Base-by-base conservation (phyloP, 768 basidiomycete genomes). In the Suillus ampliporus region DNA sequence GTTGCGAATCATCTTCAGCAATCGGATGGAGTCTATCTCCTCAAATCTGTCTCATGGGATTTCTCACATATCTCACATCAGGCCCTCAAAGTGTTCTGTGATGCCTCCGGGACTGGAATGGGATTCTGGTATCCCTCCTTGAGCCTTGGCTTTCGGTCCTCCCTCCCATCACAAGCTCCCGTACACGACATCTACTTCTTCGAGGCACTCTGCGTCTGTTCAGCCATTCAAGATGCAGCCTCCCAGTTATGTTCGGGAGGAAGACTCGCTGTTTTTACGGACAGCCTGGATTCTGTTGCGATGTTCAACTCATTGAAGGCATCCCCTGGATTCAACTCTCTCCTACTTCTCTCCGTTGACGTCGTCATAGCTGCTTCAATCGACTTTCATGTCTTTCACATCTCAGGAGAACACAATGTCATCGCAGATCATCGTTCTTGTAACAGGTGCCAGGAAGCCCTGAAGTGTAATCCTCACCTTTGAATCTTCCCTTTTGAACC, bases 261-360 rank as follows among this genome's bases (percentile, higher is more conserved):
- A n/a, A n/a, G n/a, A n/a, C n/a, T n/a, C 17, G 57, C 61, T 8
- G 65, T 73, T 17, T 71, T 57, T 62, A 73, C 71, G 0, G 79
- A 79, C 58, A 78, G 70, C 53, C 48, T 61, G 0, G 76, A 78
- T 63, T 71, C 75, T 0, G 72, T 79, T n/a, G n/a, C 17, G 50
- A 64, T 19, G 75, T 79, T 10, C n/a, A n/a, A n/a, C n/a, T n/a
- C n/a, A n/a, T n/a, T n/a, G n/a, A n/a, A n/a, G n/a, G n/a, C n/a
- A n/a, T n/a, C n/a, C n/a, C n/a, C n/a, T n/a, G n/a, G n/a, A n/a
- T 80, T 79, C 59, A 66, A 65, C 56, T 51, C 67, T 35, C 62
- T 74, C n/a, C n/a, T n/a, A n/a, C n/a, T n/a, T n/a, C n/a, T n/a
- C 38, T 40, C 65, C 1, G 58, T 71, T 3, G 68, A 76, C 44